Evolutionary conservation across 345 rosid species (phyloP), one percentile per base, ranked within the genome.

Genomic region (Zanthoxylum bungeanum): DNA sequence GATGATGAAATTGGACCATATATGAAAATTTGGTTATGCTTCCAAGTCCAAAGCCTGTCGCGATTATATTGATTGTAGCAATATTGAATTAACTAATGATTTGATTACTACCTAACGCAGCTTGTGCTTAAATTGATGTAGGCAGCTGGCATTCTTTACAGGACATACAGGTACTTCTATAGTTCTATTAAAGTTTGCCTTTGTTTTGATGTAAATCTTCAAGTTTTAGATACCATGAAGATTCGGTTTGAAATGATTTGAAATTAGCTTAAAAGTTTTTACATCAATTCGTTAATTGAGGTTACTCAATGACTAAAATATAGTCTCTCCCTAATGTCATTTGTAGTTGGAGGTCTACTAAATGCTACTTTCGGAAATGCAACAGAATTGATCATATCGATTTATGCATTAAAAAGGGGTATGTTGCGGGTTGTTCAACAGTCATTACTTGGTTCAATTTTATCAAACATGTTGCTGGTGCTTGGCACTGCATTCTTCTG

Each of bases 401-500:
- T 81, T 64, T 79, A 71, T 57, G 89, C 87, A 50, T 70, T 79
- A 70, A 74, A 46, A 70, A 71, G 44, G 39, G 84, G 84, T 61
- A 81, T 79, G 89, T 74, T 79, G 56, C 75, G 84, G 49, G 83
- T 83, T 40, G 89, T 85, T 69, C 89, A 85, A 47, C 87, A 83
- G 64, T 85, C 87, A 68, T 76, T 83, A 60, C 74, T 83, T 19
- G 85, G 89, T 33, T 85, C 85, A 36, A 81, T 85, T 68, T 64
- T 83, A 70, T 85, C 89, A 68, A 83, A 85, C 72, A 85, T 83
- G 89, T 73, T 85, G 53, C 80, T 85, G 73, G 87, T 85, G 31
- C 85, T 85, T 68, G 89, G 89, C 71, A 83, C 85, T 65, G 79
- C 85, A 19, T 85, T 83, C 73, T 81, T 85, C 78, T 73, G 79